Evolutionary conservation across 768 basidiomycete species (phyloP).

Genomic region (Leccinum rimulosum): DNA sequence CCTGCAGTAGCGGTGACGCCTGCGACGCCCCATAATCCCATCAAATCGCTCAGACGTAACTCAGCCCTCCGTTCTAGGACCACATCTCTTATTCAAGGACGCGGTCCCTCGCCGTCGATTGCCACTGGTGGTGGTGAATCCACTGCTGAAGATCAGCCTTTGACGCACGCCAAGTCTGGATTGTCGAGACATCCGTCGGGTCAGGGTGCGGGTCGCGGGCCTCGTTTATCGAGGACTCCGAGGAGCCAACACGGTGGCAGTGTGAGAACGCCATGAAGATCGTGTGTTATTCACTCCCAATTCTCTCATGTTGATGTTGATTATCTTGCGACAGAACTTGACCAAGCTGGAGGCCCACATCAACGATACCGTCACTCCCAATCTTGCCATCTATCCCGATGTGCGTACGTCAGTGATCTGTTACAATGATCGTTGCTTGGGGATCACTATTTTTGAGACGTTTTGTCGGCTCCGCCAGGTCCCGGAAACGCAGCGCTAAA

Average conservation of each 20-base stretch:
- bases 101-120: slow-evolving; percentile 43
- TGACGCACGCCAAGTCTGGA: slow-evolving; percentile 31
- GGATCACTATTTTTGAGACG: too few species aligned
- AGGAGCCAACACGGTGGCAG: slow-evolving; percentile 40
- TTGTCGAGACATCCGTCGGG: slow-evolving; percentile 46
- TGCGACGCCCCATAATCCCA: slow-evolving; percentile 53
- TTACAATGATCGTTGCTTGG: too few species aligned
- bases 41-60: slow-evolving; percentile 35
- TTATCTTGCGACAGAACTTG: too few species aligned
- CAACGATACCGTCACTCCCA: too few species aligned
- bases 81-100: slow-evolving; percentile 35
- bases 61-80: slow-evolving; percentile 34
- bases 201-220: slow-evolving; percentile 43
- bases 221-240: slow-evolving; percentile 48
- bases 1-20: slow-evolving; percentile 29
- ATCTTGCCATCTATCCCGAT: too few species aligned
- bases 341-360: too few species aligned
- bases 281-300: too few species aligned
- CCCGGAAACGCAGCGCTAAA: too few species aligned
- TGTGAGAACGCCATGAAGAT: slow-evolving; percentile 36
- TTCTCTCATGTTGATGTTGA: too few species aligned
- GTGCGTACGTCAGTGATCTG: too few species aligned
- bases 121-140: slow-evolving; percentile 23
- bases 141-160: slow-evolving; percentile 32
- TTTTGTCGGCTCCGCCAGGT: too few species aligned